Evolutionary conservation across 2,329 filamentous ascomycete species (phyloP).

Genomic region (Fusarium nygamai): DNA sequence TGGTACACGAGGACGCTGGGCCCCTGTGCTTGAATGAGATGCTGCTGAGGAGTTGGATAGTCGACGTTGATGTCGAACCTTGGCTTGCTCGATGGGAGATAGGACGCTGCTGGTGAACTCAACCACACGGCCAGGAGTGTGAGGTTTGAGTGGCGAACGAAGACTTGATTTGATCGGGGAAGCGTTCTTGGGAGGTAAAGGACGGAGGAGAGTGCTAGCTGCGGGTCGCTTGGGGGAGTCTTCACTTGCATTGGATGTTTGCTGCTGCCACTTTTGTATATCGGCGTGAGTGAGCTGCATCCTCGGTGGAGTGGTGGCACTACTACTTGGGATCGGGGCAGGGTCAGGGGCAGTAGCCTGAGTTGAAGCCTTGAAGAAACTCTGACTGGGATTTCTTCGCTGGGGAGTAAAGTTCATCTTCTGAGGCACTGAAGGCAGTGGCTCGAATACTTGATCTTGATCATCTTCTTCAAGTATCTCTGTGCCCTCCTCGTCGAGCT

Average conservation of each 20-base stretch:
- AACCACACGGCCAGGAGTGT: slow-evolving; percentile 67
- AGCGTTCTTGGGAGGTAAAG: slow-evolving; percentile 60
- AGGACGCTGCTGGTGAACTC: slow-evolving; percentile 64
- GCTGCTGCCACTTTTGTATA: slow-evolving; percentile 54
- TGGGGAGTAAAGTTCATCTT: slow-evolving; percentile 62
- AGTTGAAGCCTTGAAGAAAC: slow-evolving; percentile 52
- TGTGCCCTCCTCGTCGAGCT: slow-evolving; percentile 31
- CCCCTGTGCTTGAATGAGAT: slow-evolving; percentile 23
- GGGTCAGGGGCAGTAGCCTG: background rate
- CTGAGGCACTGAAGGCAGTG: slow-evolving; percentile 53
- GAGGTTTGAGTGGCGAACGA: slow-evolving; percentile 66
- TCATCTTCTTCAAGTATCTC: slow-evolving; percentile 47
- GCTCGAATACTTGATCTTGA: slow-evolving; percentile 29
- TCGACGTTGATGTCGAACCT: slow-evolving; percentile 45
- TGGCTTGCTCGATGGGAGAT: slow-evolving; percentile 56
- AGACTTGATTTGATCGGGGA: slow-evolving; percentile 68
- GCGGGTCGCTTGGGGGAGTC: slow-evolving; percentile 48
- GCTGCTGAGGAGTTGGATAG: slow-evolving; percentile 40
- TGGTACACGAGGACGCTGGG: slow-evolving; percentile 16
- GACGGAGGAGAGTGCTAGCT: slow-evolving; percentile 55
- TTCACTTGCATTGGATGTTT: slow-evolving; percentile 52
- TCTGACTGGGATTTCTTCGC: slow-evolving; percentile 47
- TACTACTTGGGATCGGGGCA: slow-evolving; percentile 28
- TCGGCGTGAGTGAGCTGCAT: slow-evolving; percentile 56
- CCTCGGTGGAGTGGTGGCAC: slow-evolving; percentile 48